phyloP scores from a whole-genome alignment of 140 eudicot genomes.

The Bidens hawaiensis region DNA sequence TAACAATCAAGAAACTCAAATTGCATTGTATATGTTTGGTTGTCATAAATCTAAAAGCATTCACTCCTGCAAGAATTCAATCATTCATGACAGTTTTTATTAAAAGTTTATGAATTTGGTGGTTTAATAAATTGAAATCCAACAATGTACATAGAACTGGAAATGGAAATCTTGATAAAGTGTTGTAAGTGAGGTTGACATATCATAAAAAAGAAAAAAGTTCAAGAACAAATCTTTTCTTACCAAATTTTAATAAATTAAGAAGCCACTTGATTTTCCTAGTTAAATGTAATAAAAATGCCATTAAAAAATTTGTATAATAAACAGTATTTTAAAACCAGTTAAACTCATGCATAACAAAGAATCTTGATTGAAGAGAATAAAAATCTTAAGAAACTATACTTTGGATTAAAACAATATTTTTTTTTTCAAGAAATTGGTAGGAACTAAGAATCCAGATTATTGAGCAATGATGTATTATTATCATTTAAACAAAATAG shows the following conservation, averaged over 20 bases:
- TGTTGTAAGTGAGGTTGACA: conserved; percentile 19
- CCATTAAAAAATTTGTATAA: no score
- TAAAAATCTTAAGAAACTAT: no score
- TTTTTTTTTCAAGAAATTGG: background rate
- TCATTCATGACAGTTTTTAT: background rate
- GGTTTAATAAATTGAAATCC: background rate
- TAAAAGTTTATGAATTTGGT: conserved; percentile 4
- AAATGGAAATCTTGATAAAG: background rate
- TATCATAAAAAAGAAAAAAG: conserved; percentile 3
- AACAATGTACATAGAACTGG: background rate
- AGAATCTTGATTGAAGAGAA: no score
- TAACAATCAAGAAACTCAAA: conserved; percentile 17
- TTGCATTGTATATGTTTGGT: no score
- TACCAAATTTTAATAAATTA: background rate
- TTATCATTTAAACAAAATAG: background rate
- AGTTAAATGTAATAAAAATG: no score
- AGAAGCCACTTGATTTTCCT: conserved; percentile 12
- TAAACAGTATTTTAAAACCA: no score
- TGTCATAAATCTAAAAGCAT: conserved; percentile 13
- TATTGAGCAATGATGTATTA: no score
- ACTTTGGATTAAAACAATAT: background rate
- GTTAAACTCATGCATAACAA: no score
- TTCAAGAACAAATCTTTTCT: background rate
- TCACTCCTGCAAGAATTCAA: conserved; percentile 26
- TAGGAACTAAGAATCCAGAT: no score